phyloP scores from a whole-genome alignment of 306 rosid genomes.

The Quercus variabilis region DNA sequence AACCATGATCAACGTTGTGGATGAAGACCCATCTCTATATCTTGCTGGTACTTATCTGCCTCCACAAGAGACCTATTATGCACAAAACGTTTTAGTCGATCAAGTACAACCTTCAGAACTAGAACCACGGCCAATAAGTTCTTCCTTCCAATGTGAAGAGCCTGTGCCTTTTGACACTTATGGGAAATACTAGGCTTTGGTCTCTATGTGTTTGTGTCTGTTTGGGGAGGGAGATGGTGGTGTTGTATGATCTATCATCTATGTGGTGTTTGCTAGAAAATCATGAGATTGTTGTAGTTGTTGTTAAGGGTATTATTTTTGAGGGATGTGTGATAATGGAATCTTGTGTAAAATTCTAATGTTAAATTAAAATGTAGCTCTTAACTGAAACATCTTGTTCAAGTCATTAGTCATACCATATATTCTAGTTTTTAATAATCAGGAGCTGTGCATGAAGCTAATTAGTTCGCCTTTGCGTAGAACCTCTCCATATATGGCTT shows the following conservation, averaged over 20 bases:
- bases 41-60: constrained; percentile 6
- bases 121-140: constrained; percentile 5
- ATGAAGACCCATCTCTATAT: constrained; percentile 7
- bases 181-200: constrained; percentile 23
- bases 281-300: neutral
- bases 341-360: neutral
- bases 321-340: neutral
- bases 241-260: neutral
- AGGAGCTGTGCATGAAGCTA: too few species aligned
- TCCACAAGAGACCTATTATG: constrained; percentile 3
- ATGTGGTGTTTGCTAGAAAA: neutral
- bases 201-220: neutral
- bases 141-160: constrained; percentile 31
- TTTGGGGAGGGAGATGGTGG: neutral
- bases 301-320: neutral
- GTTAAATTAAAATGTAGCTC: too few species aligned
- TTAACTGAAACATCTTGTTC: too few species aligned
- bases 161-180: constrained; percentile 16
- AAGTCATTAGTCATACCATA: too few species aligned
- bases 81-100: constrained; percentile 8
- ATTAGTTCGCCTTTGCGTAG: too few species aligned
- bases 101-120: constrained; percentile 18
- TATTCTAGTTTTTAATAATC: too few species aligned
- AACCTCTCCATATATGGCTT: too few species aligned
- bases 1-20: constrained; percentile 51